Conservation (phyloP, 805 yeast genomes). For the Saccharomycopsis selenospora region DNA sequence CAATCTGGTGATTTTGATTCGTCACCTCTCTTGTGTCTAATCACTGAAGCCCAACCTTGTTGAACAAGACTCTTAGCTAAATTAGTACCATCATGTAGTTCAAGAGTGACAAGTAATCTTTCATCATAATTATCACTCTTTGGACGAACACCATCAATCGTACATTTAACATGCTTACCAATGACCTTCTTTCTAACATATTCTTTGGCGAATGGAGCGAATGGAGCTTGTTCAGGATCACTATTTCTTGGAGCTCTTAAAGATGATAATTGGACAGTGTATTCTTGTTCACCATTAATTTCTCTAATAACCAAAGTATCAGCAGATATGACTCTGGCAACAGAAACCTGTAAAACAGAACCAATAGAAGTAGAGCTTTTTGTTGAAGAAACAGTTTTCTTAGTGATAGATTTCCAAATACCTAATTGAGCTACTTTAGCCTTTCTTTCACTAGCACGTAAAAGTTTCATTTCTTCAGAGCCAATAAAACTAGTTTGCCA, state of each 20-base stretch:
- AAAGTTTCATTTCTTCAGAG: conserved; percentile 47
- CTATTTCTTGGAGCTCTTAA: conserved; percentile 64
- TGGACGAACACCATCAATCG: conserved; percentile 57
- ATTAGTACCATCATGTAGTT: conserved; percentile 46
- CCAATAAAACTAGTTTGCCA: conserved; percentile 75
- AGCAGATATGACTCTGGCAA: conserved; percentile 56
- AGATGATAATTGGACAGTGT: conserved; percentile 69
- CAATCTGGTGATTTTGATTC: conserved; percentile 64
- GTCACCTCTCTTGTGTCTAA: conserved; percentile 69
- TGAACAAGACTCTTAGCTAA: conserved; percentile 53
- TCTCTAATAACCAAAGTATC: conserved; percentile 57
- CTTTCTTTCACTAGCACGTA: conserved; percentile 57
- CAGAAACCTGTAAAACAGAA: conserved; percentile 43
- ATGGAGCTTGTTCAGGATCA: conserved; percentile 50
- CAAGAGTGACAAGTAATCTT: conserved; percentile 57
- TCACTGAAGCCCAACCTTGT: conserved; percentile 69
- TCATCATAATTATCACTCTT: conserved; percentile 55
- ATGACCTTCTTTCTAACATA: conserved; percentile 59
- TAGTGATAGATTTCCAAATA: conserved; percentile 38
- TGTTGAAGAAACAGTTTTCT: conserved; percentile 23
- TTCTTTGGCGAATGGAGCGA: conserved; percentile 63
- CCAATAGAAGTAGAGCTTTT: conserved; percentile 36
- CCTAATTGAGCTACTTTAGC: conserved; percentile 54
- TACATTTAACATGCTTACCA: conserved; percentile 61
- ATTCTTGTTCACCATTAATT: conserved; percentile 39